These are phyloP conservation scores for Mycena filopes DNA, from an alignment of 768 basidiomycete species.

Conservation along the genomic window DNA sequence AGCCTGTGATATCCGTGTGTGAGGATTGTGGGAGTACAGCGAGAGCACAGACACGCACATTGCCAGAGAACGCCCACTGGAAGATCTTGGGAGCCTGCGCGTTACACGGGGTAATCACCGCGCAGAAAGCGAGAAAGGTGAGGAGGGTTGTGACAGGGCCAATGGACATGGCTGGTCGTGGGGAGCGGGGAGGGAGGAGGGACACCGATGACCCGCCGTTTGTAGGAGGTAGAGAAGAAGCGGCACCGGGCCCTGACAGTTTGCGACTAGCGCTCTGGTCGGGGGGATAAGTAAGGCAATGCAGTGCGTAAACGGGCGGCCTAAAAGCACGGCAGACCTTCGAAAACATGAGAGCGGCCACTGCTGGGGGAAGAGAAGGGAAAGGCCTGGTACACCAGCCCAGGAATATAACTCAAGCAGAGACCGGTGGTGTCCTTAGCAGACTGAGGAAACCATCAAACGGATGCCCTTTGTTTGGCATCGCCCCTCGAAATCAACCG, in stretches of 20 bases:
- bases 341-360: constrained; percentile 32
- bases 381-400: constrained; percentile 34
- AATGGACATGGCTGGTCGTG: constrained; percentile 27
- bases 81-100: constrained; percentile 29
- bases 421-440: constrained; percentile 20
- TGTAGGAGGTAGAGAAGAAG: constrained; percentile 18
- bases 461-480: not conserved
- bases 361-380: constrained; percentile 20
- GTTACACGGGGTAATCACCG: constrained; percentile 15
- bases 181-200: constrained; percentile 10
- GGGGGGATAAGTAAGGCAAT: not conserved
- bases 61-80: constrained; percentile 26
- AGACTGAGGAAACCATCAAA: constrained; percentile 14
- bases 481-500: too few species aligned
- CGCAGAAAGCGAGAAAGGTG: constrained; percentile 28
- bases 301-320: not conserved
- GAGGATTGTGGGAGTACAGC: not conserved
- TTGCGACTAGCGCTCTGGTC: constrained; percentile 36
- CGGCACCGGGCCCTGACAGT: constrained; percentile 34
- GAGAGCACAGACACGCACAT: constrained; percentile 8
- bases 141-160: constrained; percentile 26
- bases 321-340: constrained; percentile 11
- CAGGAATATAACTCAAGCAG: constrained; percentile 22
- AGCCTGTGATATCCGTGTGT: constrained; percentile 8
- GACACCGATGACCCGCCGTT: constrained; percentile 28